Evolutionary conservation across 495 filamentous ascomycete species (phyloP), one percentile per base, ranked within the genome.

Genomic region (Talaromyces liani): DNA sequence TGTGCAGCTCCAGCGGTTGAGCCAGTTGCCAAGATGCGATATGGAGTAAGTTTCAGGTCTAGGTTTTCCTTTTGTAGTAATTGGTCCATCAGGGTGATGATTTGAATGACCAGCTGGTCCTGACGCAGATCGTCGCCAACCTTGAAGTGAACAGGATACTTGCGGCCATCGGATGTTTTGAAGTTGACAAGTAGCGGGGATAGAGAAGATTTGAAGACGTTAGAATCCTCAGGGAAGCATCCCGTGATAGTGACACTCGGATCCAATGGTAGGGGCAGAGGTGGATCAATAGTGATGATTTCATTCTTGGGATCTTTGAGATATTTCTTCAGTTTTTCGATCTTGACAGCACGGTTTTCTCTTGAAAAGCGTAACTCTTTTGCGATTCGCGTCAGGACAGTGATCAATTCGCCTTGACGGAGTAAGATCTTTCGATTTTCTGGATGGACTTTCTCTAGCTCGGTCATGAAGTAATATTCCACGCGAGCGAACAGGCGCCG

Each of bases 21-120:
- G 65, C 88, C 89, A 5, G 95, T 98, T 6, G 94, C 95, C 9
- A 99, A 86, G 65, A 98, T 97, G 62, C 93, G 91, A 78, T 98
- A 99, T 5, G 94, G 94, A 0, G 92, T 90, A 1, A 99, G 81
- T 71, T 95, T 97, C 24, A 99, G 83, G 73, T 99, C 94, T 3
- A 99, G 85, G 68, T 99, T 99, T 70, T 98, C 94, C 68, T 98
- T 97, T 56, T 88, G 90, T 12, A 99, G 84, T 16, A 99, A 87
- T 29, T 92, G 89, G 69, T 99, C 94, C 94, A 99, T 99, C 56
- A 99, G 82, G 1, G 89, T 95, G 72, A 99, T 96, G 68, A 98
- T 97, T 66, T 99, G 94, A 65, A 99, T 95, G 55, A 98, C 92
- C 0, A 99, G 85, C 73, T 99, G 94, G 68, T 99, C 94, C 75